Percentiles rank a stretch among this genome's conserved stretches.
These are phyloP conservation scores for Fusarium tuaranense DNA, from an alignment of 2,329 filamentous ascomycete genomes.

Conservation along the genomic window DNA sequence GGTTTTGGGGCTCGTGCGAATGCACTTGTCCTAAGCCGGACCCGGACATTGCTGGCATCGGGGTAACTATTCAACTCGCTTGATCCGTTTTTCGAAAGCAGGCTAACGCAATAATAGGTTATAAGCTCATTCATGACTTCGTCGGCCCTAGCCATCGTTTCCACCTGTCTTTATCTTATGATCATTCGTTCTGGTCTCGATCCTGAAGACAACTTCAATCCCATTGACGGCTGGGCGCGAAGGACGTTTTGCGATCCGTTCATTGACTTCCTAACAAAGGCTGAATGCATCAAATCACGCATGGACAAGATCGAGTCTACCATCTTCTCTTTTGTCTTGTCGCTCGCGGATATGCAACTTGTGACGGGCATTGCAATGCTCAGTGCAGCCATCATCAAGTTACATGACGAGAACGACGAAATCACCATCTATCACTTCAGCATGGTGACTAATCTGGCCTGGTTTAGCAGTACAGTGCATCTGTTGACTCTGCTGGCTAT, in stretches of 20 bases:
- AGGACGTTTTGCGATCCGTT: neutral
- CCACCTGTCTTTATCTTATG: neutral
- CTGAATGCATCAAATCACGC: neutral
- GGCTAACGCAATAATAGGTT: neutral
- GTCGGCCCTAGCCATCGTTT: neutral
- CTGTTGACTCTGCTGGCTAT: neutral
- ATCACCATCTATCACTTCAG: neutral
- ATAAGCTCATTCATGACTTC: neutral
- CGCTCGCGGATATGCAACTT: neutral
- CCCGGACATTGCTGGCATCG: constrained; percentile 1
- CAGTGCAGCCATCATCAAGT: neutral
- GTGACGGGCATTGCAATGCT: neutral
- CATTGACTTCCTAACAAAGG: neutral
- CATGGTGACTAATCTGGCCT: neutral
- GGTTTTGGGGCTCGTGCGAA: neutral
- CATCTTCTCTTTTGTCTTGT: neutral
- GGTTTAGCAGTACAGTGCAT: neutral
- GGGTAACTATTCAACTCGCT: neutral
- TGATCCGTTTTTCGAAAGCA: neutral
- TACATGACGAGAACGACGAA: neutral
- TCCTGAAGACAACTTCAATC: neutral
- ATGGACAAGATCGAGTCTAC: neutral
- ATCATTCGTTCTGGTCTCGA: neutral
- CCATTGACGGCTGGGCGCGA: neutral
- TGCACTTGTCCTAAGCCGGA: neutral